Conservation (phyloP, 139 green algal species). For the Asterochloris erici region DNA sequence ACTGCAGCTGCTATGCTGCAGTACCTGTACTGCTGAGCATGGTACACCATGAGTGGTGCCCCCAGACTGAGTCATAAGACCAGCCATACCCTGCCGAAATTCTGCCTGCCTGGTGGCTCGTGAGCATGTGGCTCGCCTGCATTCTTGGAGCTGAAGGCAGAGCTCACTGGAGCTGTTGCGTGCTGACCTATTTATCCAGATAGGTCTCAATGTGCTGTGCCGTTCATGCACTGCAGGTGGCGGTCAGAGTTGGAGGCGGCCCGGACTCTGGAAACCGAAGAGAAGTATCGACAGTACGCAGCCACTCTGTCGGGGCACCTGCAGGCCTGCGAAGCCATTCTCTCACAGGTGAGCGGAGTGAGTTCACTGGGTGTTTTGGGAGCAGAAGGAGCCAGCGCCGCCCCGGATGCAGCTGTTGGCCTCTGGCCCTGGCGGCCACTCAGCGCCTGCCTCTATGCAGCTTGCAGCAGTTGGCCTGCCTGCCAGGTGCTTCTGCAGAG, state of each 20-base stretch:
- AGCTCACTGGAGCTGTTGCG: neutral
- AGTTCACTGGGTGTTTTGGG: neutral
- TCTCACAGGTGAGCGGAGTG: constrained; percentile 55
- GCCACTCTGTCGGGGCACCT: constrained; percentile 57
- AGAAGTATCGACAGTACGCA: constrained; percentile 80
- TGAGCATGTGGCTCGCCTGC: neutral
- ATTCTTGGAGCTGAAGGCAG: neutral
- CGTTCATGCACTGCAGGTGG: constrained; percentile 54
- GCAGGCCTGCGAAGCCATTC: constrained; percentile 54
- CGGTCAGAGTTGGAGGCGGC: constrained; percentile 80
- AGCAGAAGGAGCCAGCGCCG: neutral
- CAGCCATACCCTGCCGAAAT: neutral
- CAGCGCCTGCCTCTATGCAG: neutral
- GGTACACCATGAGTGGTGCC: neutral
- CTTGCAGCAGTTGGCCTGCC: neutral
- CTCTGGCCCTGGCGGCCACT: neutral
- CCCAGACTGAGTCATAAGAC: neutral
- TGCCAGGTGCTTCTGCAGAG: neutral
- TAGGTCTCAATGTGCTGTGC: constrained; percentile 25
- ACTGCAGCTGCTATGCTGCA: neutral
- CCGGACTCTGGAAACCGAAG: constrained; percentile 72
- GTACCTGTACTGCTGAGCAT: neutral
- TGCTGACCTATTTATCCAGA: neutral
- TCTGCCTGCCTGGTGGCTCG: neutral
- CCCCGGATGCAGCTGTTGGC: neutral